Evolutionary conservation across 495 filamentous ascomycete genomes (phyloP), one percentile per base, ranked within the genome.

Genomic region (Penicillium longicatenatum): DNA sequence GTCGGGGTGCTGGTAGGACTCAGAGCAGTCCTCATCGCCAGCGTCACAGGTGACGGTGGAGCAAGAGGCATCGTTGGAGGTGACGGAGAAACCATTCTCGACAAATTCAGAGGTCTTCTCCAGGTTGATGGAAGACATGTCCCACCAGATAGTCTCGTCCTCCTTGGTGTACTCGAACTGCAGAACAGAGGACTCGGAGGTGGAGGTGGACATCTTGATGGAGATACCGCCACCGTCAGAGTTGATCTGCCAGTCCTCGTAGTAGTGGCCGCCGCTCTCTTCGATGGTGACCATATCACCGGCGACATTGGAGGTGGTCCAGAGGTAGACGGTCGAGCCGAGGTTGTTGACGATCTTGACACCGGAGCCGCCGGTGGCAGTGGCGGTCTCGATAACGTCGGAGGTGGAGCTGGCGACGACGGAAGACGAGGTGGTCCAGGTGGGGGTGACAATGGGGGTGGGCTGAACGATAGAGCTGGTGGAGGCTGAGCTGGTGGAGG

Each of bases 111-210:
- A 74, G 54, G 58, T 47, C 41, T 58, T 41, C 57, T 65, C 58
- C 41, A 76, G 51, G 60, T 78, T 67, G 59, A 78, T 76, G 55
- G 59, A 72, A 12, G 75, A 78, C 33, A 78, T 67, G 67, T 79
- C 75, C 74, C 74, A 79, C 64, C 59, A 77, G 66, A 79, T 69
- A n/a, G 63, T 73, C 20, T 69, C 60, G 20, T 64, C 69, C 35
- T 61, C 43, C 61, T 68, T 33, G 65, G 76, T 78, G 70, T 79
- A 79, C 65, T 79, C 76, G 63, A 72, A 79, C 61, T 78, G 75
- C 6, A 78, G 63, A 14, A 78, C 70, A 52, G 62, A 65, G 57
- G 26, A 52, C 37, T 54, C 59, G 22, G 50, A 59, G 52, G 60
- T 21, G 39, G 51, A 55, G 45, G 74, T 75, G 33, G 71, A 61